Conservation (phyloP, 2,329 filamentous ascomycete genomes). For the Dryadomyces quercus-mongolicae region DNA sequence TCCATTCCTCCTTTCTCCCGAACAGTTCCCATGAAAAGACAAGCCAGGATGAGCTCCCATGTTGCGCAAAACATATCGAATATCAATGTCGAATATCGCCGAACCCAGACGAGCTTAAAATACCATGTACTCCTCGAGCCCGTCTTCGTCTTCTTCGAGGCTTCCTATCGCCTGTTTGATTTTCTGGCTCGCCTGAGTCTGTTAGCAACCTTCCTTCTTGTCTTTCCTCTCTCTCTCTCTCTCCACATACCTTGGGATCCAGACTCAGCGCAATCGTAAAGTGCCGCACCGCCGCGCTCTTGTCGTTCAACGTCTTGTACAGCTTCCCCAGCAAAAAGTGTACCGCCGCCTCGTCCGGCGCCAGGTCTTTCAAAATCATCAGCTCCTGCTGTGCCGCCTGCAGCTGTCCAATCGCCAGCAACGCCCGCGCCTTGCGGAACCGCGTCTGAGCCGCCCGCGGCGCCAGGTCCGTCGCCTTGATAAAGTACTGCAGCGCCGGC, state of each 20-base stretch:
- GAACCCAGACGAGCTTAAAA: neutral
- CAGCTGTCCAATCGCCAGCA: slow-evolving; percentile 63
- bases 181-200: slow-evolving; percentile 65
- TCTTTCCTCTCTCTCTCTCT: neutral
- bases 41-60: too few relatives aligned
- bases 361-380: slow-evolving; percentile 77
- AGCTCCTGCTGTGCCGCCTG: slow-evolving; percentile 70
- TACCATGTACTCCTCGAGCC: slow-evolving; percentile 53
- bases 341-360: slow-evolving; percentile 89
- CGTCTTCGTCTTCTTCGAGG: slow-evolving; percentile 68
- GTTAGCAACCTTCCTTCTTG: slow-evolving; percentile 9
- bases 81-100: too few relatives aligned
- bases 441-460: slow-evolving; percentile 72
- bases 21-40: too few relatives aligned
- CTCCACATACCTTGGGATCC: slow-evolving; percentile 79
- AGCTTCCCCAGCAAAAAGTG: slow-evolving; percentile 87
- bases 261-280: slow-evolving; percentile 92
- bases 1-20: too few relatives aligned
- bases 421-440: slow-evolving; percentile 82
- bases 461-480: slow-evolving; percentile 68
- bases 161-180: slow-evolving; percentile 97
- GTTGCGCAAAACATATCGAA: too few relatives aligned
- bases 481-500: slow-evolving; percentile 70
- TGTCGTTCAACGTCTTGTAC: slow-evolving; percentile 61
- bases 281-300: slow-evolving; percentile 73